These are phyloP conservation scores for Lumnitzera racemosa DNA, from an alignment of 345 rosid genomes.

Conservation along the genomic window DNA sequence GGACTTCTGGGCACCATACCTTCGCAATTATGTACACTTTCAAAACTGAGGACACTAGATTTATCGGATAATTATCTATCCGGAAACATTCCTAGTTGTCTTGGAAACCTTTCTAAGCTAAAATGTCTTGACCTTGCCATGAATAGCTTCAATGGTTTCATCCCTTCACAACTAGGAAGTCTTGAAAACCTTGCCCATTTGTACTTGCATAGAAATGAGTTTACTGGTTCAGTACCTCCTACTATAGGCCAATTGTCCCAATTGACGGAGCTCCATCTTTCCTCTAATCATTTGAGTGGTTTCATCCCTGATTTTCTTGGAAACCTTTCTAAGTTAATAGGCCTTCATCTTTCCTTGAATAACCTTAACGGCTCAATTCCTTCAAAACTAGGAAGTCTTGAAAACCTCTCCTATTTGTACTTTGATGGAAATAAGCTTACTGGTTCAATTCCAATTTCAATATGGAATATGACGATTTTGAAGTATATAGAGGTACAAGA, in stretches of 20 bases:
- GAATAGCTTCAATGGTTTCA: accelerated
- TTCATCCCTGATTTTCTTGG: neutral
- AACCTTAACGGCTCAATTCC: neutral
- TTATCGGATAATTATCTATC: neutral
- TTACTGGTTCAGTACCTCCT: neutral
- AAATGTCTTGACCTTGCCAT: neutral
- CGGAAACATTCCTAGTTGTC: slow-evolving; percentile 11
- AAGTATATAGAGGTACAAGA: neutral
- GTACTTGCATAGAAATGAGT: neutral
- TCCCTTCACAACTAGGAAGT: neutral
- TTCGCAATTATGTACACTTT: slow-evolving; percentile 4
- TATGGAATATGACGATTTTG: neutral
- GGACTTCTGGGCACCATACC: neutral
- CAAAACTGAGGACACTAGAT: neutral
- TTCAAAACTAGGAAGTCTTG: neutral
- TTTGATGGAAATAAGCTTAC: neutral
- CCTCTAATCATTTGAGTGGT: neutral
- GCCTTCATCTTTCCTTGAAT: neutral
- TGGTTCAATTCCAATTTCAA: neutral
- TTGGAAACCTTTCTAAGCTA: neutral
- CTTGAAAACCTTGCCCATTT: neutral
- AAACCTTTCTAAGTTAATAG: neutral
- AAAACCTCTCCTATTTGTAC: neutral
- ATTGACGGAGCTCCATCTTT: neutral
- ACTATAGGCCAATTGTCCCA: neutral